phyloP scores from a whole-genome alignment of 192 early-diverging fungal genomes.

The Umbelopsis vinacea region DNA sequence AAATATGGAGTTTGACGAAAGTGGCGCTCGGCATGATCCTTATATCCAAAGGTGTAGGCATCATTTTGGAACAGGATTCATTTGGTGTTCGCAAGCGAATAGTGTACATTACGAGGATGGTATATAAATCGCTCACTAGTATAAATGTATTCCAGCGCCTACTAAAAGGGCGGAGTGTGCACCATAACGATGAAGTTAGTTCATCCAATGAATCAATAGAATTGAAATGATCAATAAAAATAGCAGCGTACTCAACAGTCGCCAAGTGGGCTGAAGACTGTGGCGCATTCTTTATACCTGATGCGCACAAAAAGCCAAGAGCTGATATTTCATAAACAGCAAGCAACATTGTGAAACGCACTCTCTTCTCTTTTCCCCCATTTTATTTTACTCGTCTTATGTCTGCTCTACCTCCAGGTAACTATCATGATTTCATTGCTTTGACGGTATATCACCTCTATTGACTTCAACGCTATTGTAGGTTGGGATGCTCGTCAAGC shows the following conservation, averaged over 20 bases:
- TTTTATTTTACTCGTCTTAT: background rate
- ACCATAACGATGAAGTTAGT: slow-evolving; percentile 4
- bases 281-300: too few species aligned
- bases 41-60: slow-evolving; percentile 19
- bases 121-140: background rate
- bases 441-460: background rate
- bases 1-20: slow-evolving; percentile 1
- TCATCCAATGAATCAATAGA: slow-evolving; percentile 12
- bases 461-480: background rate
- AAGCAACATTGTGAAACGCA: too few species aligned
- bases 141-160: background rate
- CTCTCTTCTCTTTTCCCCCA: background rate
- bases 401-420: slow-evolving; percentile 20
- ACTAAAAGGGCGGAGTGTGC: background rate
- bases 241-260: too few species aligned
- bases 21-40: slow-evolving; percentile 5
- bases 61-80: slow-evolving; percentile 1
- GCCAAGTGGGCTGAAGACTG: too few species aligned
- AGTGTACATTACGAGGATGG: background rate
- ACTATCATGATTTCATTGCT: background rate
- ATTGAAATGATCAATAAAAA: background rate
- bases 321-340: too few species aligned
- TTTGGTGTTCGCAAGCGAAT: slow-evolving; percentile 14
- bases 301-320: too few species aligned
- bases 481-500: slow-evolving; percentile 21